phyloP scores from a whole-genome alignment of 139 green algal species.

The Nannochloris sp. region DNA sequence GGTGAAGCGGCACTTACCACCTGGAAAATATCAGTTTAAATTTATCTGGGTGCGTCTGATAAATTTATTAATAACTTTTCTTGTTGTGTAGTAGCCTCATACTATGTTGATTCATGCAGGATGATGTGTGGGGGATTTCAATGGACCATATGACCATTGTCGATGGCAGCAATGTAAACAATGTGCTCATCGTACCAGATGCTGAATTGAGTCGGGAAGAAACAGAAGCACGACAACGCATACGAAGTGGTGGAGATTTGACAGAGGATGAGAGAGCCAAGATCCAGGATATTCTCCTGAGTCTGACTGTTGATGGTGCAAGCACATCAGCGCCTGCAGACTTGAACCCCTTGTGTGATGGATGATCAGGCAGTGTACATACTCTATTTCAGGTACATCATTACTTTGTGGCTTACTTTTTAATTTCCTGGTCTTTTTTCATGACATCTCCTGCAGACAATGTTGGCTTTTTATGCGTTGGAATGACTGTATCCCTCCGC shows the following conservation, averaged over 20 bases:
- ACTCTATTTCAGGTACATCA: background rate
- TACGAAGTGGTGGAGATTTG: background rate
- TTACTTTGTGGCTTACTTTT: background rate
- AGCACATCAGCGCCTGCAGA: conserved; percentile 4
- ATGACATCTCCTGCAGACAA: conserved; percentile 18
- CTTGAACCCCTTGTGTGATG: background rate
- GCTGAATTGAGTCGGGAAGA: background rate
- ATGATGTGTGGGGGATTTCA: conserved; percentile 76
- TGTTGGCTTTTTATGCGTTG: conserved; percentile 9
- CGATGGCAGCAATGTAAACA: conserved; percentile 72
- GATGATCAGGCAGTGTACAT: too few species aligned
- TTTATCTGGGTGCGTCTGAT: conserved; percentile 41
- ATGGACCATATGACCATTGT: conserved; percentile 56
- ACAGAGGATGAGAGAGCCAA: conserved; percentile 1
- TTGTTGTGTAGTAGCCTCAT: background rate
- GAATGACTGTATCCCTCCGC: conserved; percentile 8
- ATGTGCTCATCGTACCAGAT: conserved; percentile 47
- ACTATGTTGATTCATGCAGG: conserved; percentile 27
- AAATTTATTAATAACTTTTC: background rate
- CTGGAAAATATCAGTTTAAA: conserved; percentile 79
- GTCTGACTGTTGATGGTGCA: background rate
- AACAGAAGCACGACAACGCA: background rate
- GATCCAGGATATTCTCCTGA: conserved; percentile 3
- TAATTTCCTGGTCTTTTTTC: conserved; percentile 8
- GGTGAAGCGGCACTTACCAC: conserved; percentile 31